These are phyloP conservation scores for Conidiobolus incongruus DNA, from an alignment of 371 early-diverging fungal species.

Conservation along the genomic window DNA sequence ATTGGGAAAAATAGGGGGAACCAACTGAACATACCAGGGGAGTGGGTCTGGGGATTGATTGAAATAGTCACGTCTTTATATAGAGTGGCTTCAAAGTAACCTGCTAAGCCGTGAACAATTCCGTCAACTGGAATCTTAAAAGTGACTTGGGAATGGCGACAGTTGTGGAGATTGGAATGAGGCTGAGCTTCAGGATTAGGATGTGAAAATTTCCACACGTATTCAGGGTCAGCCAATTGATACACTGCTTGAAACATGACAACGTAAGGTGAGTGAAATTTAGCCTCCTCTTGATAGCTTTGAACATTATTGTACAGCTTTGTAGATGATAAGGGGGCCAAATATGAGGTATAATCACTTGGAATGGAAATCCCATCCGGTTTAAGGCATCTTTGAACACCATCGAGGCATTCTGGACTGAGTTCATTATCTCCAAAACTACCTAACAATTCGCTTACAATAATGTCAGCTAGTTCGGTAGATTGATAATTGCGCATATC, in stretches of 20 bases:
- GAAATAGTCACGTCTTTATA: conserved; percentile 67
- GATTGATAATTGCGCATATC: too few relatives aligned
- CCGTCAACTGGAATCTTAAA: conserved; percentile 30
- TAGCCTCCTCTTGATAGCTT: conserved; percentile 30
- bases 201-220: conserved; percentile 68
- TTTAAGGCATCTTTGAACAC: conserved; percentile 36
- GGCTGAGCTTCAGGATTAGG: conserved; percentile 21
- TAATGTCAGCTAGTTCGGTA: too few relatives aligned
- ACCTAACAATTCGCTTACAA: too few relatives aligned
- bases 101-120: conserved; percentile 80
- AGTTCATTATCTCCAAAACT: conserved; percentile 96
- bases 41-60: conserved; percentile 64
- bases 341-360: conserved; percentile 48
- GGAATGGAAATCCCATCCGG: conserved; percentile 82
- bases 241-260: conserved; percentile 65
- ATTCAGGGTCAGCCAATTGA: conserved; percentile 35
- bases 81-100: conserved; percentile 76
- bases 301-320: conserved; percentile 41
- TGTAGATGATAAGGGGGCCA: conserved; percentile 69
- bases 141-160: conserved; percentile 20
- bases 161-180: conserved; percentile 44
- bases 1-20: conserved; percentile 91
- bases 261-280: conserved; percentile 78
- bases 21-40: conserved; percentile 88
- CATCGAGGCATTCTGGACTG: conserved; percentile 90